Percentiles rank a stretch among this genome's conserved stretches.
phyloP scores from a whole-genome alignment of 2,329 filamentous ascomycete genomes.

The Tolypocladium pustulatum region DNA sequence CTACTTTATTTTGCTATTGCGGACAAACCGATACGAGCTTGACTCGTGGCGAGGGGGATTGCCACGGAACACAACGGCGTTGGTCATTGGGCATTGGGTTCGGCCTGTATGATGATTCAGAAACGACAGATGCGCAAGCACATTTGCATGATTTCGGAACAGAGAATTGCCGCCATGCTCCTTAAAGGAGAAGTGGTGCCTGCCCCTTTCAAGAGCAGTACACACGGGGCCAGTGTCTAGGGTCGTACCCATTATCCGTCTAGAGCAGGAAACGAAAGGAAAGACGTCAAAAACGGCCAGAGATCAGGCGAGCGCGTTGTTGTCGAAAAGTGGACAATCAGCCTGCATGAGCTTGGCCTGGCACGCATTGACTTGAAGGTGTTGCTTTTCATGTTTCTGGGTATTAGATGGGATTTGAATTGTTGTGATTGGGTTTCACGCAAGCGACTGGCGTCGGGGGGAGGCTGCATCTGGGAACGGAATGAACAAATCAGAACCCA shows the following conservation, averaged over 20 bases:
- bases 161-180: neutral
- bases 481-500: neutral
- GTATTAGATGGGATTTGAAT: neutral
- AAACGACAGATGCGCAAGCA: constrained; percentile 1
- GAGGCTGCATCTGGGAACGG: neutral
- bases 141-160: neutral
- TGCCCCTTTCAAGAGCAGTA: neutral
- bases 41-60: neutral
- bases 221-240: neutral
- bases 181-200: neutral
- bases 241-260: neutral
- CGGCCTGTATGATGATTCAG: neutral
- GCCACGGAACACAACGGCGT: constrained; percentile 4
- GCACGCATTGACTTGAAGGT: neutral
- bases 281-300: neutral
- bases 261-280: neutral
- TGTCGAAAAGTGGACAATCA: neutral
- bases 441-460: neutral
- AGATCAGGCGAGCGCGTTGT: neutral
- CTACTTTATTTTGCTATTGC: neutral
- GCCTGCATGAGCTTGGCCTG: neutral
- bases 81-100: neutral
- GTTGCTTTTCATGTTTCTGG: constrained; percentile 1
- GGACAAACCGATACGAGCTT: neutral
- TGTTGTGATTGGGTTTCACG: neutral